These are phyloP conservation scores for Carex scoparia DNA, from an alignment of 176 grass and related monocot species.

Conservation along the genomic window DNA sequence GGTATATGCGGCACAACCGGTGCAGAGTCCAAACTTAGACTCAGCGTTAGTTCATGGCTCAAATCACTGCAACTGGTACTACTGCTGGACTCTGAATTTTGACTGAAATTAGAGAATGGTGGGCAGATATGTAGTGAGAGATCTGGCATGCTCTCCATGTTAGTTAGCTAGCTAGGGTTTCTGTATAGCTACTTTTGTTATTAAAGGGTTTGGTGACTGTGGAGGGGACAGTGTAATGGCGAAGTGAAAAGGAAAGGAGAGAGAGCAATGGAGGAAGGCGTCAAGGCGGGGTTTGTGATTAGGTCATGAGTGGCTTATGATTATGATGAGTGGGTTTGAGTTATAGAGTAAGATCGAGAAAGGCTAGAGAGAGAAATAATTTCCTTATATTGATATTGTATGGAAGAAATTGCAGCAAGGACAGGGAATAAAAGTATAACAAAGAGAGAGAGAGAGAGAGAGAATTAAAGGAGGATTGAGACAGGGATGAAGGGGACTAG, in stretches of 20 bases:
- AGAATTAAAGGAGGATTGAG: constrained; percentile 14
- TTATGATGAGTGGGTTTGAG: constrained; percentile 23
- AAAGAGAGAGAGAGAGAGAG: background rate
- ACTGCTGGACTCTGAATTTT: constrained; percentile 15
- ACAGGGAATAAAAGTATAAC: constrained; percentile 18
- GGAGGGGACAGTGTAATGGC: constrained; percentile 18
- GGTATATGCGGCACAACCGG: background rate
- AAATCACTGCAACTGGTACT: constrained; percentile 14
- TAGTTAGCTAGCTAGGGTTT: background rate
- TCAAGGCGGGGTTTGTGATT: constrained; percentile 47
- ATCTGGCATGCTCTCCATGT: constrained; percentile 29
- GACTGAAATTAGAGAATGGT: constrained; percentile 22
- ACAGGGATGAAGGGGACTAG: constrained; percentile 19
- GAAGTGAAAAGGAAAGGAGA: constrained; percentile 23
- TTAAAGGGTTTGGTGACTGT: constrained; percentile 28
- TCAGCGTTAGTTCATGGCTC: constrained; percentile 44
- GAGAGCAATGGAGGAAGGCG: constrained; percentile 6
- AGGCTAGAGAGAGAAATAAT: constrained; percentile 11
- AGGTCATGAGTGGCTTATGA: constrained; percentile 80
- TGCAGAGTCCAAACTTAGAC: constrained; percentile 35
- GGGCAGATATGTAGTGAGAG: constrained; percentile 83
- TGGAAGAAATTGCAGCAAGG: constrained; percentile 30
- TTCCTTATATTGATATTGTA: constrained; percentile 32
- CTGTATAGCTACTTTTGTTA: background rate
- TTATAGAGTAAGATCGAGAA: constrained; percentile 21